Evolutionary conservation across 345 rosid genomes (phyloP).

Genomic region (Excoecaria cochinchinensis): DNA sequence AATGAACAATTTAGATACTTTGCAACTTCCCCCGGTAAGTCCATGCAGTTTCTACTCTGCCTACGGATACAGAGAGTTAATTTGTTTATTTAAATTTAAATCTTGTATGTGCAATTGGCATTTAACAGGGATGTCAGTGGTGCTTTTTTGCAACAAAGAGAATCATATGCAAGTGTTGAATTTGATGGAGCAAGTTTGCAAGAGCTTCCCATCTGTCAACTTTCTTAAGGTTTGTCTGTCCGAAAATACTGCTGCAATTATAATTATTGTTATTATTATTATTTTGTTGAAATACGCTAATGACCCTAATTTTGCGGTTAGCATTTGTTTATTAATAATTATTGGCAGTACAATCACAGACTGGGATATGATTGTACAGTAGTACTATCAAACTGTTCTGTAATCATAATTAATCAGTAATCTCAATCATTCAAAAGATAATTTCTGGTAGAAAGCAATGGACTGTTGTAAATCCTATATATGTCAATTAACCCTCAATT

Average conservation of each 20-base stretch:
- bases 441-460: too few species aligned
- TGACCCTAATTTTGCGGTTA: too few species aligned
- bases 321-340: not conserved
- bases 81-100: not conserved
- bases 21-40: slow-evolving; percentile 44
- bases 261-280: too few species aligned
- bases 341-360: not conserved
- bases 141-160: slow-evolving; percentile 40
- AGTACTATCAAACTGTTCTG: too few species aligned
- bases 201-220: slow-evolving; percentile 51
- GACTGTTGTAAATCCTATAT: not conserved
- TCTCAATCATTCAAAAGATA: not conserved
- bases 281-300: too few species aligned
- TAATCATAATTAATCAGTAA: not conserved
- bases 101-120: not conserved
- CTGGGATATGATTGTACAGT: too few species aligned
- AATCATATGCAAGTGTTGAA: slow-evolving; percentile 38
- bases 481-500: slow-evolving; percentile 1
- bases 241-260: too few species aligned
- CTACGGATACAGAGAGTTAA: not conserved
- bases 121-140: slow-evolving; percentile 49
- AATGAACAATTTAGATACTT: slow-evolving; percentile 46
- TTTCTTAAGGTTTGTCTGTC: slow-evolving; percentile 45
- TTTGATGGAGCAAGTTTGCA: slow-evolving; percentile 49
- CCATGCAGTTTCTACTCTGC: not conserved